A percentile compares a stretch with the other conserved stretches of the same genome.
Evolutionary conservation across 2,329 filamentous ascomycete genomes (phyloP).

Genomic region (Trichoderma harzianum): DNA sequence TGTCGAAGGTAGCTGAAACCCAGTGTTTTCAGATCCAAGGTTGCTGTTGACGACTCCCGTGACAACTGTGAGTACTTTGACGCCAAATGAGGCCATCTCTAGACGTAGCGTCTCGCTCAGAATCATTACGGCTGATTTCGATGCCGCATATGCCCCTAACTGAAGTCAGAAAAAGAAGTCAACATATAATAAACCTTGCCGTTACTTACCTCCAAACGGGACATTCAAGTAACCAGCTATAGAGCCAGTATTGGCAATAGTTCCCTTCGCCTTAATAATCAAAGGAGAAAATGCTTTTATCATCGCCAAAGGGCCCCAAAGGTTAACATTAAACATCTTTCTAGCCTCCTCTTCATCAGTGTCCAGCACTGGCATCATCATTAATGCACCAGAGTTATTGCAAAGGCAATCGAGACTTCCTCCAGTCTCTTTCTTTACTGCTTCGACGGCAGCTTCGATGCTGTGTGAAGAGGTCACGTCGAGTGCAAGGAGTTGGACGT

Average conservation of each 20-base stretch:
- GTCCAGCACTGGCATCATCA: background rate
- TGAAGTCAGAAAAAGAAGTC: background rate
- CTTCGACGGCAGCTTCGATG: background rate
- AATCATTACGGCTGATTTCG: background rate
- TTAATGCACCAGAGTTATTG: background rate
- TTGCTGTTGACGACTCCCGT: background rate
- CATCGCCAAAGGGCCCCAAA: background rate
- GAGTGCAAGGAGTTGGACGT: background rate
- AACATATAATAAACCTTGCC: fast-evolving
- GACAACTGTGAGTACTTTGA: background rate
- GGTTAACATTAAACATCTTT: background rate
- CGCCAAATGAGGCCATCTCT: background rate
- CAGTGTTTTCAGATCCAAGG: background rate
- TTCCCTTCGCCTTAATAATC: background rate
- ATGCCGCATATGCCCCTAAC: background rate
- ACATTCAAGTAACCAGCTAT: background rate
- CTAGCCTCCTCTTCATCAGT: background rate
- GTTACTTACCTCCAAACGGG: background rate
- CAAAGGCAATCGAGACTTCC: background rate
- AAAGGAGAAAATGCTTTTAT: background rate
- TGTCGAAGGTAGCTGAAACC: background rate
- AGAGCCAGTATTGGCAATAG: background rate
- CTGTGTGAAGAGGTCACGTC: background rate
- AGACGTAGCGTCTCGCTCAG: background rate
- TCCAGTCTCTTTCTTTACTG: background rate